These are phyloP conservation scores for Strigomonas galati DNA, from an alignment of 208 protist species.

Conservation along the genomic window DNA sequence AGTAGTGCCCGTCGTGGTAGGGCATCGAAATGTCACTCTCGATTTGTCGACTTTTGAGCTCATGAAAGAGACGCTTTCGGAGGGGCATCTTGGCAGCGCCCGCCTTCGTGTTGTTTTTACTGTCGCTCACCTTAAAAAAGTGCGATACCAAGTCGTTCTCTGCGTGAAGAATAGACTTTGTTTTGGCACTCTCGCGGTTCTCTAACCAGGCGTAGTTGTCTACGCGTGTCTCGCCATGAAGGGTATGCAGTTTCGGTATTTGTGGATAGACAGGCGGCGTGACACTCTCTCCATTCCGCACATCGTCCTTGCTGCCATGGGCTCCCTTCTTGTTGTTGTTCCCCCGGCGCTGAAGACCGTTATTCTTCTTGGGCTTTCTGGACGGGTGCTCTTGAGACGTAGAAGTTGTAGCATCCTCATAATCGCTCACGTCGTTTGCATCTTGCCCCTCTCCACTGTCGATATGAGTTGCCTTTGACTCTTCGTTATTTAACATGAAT, in stretches of 20 bases:
- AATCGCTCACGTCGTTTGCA: not conserved
- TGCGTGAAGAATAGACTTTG: slow-evolving; percentile 30
- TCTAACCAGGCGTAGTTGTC: slow-evolving; percentile 61
- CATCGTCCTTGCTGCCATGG: too few relatives aligned
- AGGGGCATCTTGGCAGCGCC: slow-evolving; percentile 8
- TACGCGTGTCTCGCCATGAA: slow-evolving; percentile 37
- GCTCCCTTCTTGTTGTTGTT: too few relatives aligned
- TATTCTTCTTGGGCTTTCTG: not conserved
- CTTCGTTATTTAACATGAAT: slow-evolving; percentile 55
- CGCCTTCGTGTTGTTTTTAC: slow-evolving; percentile 4
- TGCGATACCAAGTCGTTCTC: slow-evolving; percentile 48
- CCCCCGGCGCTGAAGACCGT: too few relatives aligned
- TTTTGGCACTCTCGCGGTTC: slow-evolving; percentile 32
- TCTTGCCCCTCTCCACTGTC: too few relatives aligned
- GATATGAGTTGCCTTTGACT: too few relatives aligned
- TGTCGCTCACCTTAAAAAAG: slow-evolving; percentile 23
- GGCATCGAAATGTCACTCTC: slow-evolving; percentile 58
- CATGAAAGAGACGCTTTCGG: slow-evolving; percentile 30
- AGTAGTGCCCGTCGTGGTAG: slow-evolving; percentile 43
- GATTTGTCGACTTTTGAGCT: slow-evolving; percentile 47
- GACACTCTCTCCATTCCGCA: too few relatives aligned
- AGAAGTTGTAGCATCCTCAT: not conserved
- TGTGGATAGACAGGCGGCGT: slow-evolving; percentile 14
- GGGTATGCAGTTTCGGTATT: slow-evolving; percentile 19
- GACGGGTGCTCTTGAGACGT: not conserved